These are phyloP conservation scores for Discostella stelligeroides DNA, from an alignment of 108 stramenopile species.

Conservation along the genomic window DNA sequence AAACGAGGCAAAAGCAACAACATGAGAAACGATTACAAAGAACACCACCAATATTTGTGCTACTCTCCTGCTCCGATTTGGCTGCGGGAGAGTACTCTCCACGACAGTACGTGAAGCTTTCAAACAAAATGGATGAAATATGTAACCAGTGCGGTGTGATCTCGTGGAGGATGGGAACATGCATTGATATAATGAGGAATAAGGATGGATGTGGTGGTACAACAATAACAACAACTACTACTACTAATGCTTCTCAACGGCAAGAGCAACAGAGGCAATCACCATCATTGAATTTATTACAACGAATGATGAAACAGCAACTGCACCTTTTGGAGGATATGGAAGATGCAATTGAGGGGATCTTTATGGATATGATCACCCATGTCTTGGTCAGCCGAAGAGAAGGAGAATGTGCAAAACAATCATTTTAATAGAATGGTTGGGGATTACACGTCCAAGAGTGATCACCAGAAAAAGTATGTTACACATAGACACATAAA, in stretches of 20 bases:
- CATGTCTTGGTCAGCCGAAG: neutral
- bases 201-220: constrained; percentile 5
- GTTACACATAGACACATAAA: too few relatives aligned
- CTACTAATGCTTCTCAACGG: neutral
- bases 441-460: too few relatives aligned
- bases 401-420: neutral
- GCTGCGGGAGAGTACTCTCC: constrained; percentile 20
- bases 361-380: constrained; percentile 29
- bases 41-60: constrained; percentile 2
- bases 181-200: constrained; percentile 7
- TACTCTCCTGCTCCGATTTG: constrained; percentile 20
- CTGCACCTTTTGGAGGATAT: constrained; percentile 20
- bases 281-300: constrained; percentile 7
- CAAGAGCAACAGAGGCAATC: constrained; percentile 5
- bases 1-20: neutral
- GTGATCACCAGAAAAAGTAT: too few relatives aligned
- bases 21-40: neutral
- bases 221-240: neutral
- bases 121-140: constrained; percentile 19
- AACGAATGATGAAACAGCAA: constrained; percentile 25
- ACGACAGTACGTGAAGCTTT: constrained; percentile 17
- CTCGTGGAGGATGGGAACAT: constrained; percentile 30
- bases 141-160: constrained; percentile 13
- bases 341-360: constrained; percentile 22
- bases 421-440: neutral